Evolutionary conservation across 75 land plant species (phyloP).

Genomic region (Adiantum capillusveneris): DNA sequence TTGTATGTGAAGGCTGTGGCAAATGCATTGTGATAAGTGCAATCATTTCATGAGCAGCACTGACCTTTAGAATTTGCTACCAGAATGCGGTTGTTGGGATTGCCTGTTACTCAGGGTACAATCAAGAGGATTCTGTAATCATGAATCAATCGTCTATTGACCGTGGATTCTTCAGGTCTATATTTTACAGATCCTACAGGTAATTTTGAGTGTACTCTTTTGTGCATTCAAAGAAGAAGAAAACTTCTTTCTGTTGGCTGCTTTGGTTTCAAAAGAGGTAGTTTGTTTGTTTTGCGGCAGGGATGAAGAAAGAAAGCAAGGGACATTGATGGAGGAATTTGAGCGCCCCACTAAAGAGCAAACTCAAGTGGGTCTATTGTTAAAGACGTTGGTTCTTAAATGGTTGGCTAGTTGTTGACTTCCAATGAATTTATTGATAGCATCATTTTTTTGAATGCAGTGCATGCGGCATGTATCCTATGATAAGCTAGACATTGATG

Average conservation of each 20-base stretch:
- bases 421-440: too few species aligned
- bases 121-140: conserved; percentile 98
- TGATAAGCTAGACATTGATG: conserved; percentile 99
- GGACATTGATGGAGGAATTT: conserved; percentile 96
- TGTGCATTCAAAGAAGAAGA: not conserved
- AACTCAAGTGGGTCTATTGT: conserved; percentile 54
- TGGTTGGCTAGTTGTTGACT: too few species aligned
- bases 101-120: conserved; percentile 97
- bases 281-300: conserved; percentile 19
- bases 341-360: conserved; percentile 84
- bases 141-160: conserved; percentile 99
- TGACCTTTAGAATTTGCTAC: too few species aligned
- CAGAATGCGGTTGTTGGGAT: conserved; percentile 99
- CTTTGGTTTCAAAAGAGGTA: not conserved
- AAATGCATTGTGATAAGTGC: not conserved
- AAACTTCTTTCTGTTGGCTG: too few species aligned
- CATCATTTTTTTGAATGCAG: conserved; percentile 25
- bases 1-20: conserved; percentile 38
- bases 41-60: too few species aligned
- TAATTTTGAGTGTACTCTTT: conserved; percentile 5
- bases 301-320: conserved; percentile 97
- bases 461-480: conserved; percentile 99
- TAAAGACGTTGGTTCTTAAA: too few species aligned
- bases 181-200: conserved; percentile 97
- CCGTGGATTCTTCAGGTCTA: conserved; percentile 93